Percentiles rank a stretch among this genome's conserved stretches.
phyloP scores from a whole-genome alignment of 75 land plant genomes.

The Selaginella tamariscina region DNA sequence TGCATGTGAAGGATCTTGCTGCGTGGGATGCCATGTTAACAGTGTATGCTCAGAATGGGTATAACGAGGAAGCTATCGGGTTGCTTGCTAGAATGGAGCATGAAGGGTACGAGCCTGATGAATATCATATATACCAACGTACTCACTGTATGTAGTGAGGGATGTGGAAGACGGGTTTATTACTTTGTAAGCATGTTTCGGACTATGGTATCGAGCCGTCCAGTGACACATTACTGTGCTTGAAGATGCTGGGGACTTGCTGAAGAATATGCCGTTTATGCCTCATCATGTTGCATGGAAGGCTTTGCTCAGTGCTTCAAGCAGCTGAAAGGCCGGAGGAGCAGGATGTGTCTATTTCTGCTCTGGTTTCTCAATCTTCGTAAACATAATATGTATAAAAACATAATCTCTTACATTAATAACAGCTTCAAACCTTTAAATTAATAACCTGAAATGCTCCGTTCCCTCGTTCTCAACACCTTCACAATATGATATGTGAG shows the following conservation, averaged over 20 bases:
- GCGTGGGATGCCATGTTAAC: neutral
- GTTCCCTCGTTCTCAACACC: too few relatives aligned
- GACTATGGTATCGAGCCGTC: neutral
- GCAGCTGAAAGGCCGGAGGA: too few relatives aligned
- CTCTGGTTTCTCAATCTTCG: too few relatives aligned
- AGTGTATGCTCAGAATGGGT: neutral
- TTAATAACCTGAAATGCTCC: too few relatives aligned
- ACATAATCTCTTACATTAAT: too few relatives aligned
- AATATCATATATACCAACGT: neutral
- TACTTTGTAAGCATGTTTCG: neutral
- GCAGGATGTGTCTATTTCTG: too few relatives aligned
- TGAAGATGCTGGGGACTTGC: neutral
- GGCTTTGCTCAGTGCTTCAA: neutral
- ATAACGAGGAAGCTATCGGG: neutral
- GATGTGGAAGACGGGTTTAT: neutral
- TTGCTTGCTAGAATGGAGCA: neutral
- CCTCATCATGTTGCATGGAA: neutral
- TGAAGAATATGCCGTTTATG: neutral
- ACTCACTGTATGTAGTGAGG: neutral
- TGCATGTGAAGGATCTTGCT: neutral
- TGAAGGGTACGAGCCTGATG: neutral
- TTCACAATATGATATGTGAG: too few relatives aligned
- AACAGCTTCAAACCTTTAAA: too few relatives aligned
- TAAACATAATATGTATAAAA: too few relatives aligned
- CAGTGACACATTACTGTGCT: neutral